These are phyloP conservation scores for Fagus sylvatica DNA, from an alignment of 306 rosid genomes.

Conservation along the genomic window DNA sequence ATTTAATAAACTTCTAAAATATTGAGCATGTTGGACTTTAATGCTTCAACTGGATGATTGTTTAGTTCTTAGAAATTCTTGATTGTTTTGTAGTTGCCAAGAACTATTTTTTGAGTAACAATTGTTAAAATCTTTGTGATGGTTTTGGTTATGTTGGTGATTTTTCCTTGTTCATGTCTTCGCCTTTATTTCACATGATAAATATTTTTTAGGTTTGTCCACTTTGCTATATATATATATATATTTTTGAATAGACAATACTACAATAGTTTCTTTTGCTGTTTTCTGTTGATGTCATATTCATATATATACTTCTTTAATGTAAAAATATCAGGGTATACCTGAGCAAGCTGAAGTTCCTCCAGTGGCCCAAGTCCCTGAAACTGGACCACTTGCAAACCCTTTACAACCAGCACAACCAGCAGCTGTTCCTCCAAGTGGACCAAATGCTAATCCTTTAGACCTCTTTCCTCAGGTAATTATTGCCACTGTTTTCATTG, in stretches of 20 bases:
- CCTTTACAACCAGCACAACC: constrained; percentile 66
- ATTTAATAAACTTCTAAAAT: not conserved
- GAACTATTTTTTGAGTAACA: not conserved
- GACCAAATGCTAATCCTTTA: constrained; percentile 91
- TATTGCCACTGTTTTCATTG: not conserved
- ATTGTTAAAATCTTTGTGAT: not conserved
- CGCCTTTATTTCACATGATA: not conserved
- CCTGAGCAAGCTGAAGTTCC: constrained; percentile 90
- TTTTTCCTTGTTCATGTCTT: not conserved
- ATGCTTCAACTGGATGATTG: not conserved
- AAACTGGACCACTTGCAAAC: constrained; percentile 42
- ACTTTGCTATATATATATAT: not conserved
- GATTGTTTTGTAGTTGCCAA: not conserved
- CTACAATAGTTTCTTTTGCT: not conserved
- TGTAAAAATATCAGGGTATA: constrained; percentile 57
- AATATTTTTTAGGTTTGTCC: not conserved
- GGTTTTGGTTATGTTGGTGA: not conserved
- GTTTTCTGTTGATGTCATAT: not conserved
- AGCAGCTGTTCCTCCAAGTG: constrained; percentile 58
- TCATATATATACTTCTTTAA: not conserved
- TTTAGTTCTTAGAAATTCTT: not conserved
- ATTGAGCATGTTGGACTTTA: not conserved
- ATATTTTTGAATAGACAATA: not conserved
- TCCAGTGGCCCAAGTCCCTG: constrained; percentile 49
- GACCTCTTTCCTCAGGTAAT: constrained; percentile 92